These are phyloP conservation scores for Ambrosia trifida DNA, from an alignment of 129 eudicot genomes.

Conservation along the genomic window DNA sequence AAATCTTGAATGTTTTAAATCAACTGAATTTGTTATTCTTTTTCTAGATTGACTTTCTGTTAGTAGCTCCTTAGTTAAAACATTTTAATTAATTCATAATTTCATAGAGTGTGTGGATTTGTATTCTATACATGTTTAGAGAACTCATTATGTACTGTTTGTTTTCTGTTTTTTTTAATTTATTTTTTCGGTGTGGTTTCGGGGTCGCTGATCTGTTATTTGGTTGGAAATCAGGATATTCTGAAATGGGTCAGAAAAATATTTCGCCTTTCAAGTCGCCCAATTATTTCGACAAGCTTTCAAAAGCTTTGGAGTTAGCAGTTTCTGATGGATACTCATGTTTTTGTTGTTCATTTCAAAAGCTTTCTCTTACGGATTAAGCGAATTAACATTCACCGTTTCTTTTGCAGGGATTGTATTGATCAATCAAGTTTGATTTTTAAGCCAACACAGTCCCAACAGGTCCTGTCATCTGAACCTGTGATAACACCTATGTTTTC, in stretches of 20 bases:
- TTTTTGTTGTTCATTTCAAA: constrained; percentile 57
- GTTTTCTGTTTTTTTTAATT: constrained; percentile 10
- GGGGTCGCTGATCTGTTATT: constrained; percentile 1
- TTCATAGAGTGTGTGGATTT: background rate
- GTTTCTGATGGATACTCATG: constrained; percentile 77
- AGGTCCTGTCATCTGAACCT: constrained; percentile 24
- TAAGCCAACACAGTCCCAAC: constrained; percentile 16
- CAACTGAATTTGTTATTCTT: constrained; percentile 1
- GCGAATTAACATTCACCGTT: constrained; percentile 10
- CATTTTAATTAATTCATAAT: background rate
- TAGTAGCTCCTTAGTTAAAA: background rate
- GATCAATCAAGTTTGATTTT: constrained; percentile 19
- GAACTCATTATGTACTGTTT: background rate
- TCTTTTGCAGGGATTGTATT: constrained; percentile 18
- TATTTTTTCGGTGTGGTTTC: background rate
- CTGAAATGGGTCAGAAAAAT: constrained; percentile 32
- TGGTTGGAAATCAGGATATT: constrained; percentile 11
- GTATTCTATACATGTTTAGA: constrained; percentile 7
- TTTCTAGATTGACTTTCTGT: background rate
- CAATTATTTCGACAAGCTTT: constrained; percentile 26
- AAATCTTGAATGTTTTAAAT: background rate
- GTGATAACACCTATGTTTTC: constrained; percentile 36
- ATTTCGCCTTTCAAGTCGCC: constrained; percentile 15
- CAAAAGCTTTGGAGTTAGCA: constrained; percentile 56
- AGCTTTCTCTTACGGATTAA: background rate